Percentiles rank a stretch among this genome's conserved stretches.
phyloP scores from a whole-genome alignment of 176 grass and related monocot species.

The Aechmea fasciata region DNA sequence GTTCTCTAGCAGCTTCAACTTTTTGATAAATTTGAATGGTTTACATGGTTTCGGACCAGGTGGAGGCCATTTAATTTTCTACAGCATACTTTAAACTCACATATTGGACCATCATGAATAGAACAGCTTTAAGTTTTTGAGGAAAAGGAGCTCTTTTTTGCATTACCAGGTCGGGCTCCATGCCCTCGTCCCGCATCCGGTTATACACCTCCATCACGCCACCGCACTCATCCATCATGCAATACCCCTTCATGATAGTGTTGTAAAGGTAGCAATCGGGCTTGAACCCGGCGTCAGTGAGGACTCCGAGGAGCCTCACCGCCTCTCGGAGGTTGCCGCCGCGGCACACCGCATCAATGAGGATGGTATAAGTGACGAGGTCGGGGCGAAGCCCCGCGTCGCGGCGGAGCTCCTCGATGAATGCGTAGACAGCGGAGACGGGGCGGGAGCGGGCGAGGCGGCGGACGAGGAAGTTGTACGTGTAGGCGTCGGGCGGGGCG shows the following conservation, averaged over 20 bases:
- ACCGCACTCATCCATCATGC: slow-evolving; percentile 37
- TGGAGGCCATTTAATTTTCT: no score
- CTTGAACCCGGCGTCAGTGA: slow-evolving; percentile 50
- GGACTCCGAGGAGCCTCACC: slow-evolving; percentile 36
- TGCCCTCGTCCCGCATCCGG: slow-evolving; percentile 56
- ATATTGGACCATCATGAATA: no score
- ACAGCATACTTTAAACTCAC: no score
- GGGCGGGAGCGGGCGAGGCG: slow-evolving; percentile 52
- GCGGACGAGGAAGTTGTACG: slow-evolving; percentile 54
- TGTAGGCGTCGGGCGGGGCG: slow-evolving; percentile 29
- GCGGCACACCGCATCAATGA: slow-evolving; percentile 57
- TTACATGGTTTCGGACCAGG: no score
- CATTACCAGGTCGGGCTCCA: slow-evolving; percentile 63
- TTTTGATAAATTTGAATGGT: no score
- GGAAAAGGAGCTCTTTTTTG: no score
- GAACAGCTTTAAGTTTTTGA: no score
- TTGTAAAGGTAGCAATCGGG: slow-evolving; percentile 78
- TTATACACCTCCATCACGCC: slow-evolving; percentile 55
- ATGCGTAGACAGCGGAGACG: slow-evolving; percentile 38
- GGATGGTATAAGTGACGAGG: slow-evolving; percentile 42
- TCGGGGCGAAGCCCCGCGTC: slow-evolving; percentile 21
- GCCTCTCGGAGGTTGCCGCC: slow-evolving; percentile 53
- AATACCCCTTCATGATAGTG: slow-evolving; percentile 75
- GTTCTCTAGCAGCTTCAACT: no score
- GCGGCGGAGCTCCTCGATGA: slow-evolving; percentile 41